These are phyloP conservation scores for Chaetomiaceae sp. DNA, from an alignment of 2,329 filamentous ascomycete genomes.

Conservation along the genomic window DNA sequence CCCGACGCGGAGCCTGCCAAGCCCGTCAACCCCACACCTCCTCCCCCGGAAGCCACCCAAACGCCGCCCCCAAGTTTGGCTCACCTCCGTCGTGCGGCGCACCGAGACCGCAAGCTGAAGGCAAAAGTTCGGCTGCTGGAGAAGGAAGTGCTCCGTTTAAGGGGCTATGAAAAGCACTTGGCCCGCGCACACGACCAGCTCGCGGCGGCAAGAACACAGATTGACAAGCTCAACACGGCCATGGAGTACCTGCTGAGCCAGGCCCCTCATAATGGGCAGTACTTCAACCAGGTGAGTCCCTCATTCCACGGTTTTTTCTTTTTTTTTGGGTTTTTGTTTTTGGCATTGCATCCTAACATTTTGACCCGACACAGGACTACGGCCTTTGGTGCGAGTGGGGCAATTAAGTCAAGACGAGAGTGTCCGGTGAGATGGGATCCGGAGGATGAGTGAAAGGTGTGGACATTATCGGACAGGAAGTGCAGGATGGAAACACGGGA, in stretches of 20 bases:
- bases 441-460: too few species aligned
- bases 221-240: slow-evolving; percentile 1
- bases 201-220: neutral
- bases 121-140: neutral
- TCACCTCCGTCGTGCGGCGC: neutral
- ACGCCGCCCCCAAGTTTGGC: neutral
- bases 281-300: neutral
- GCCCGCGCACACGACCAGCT: neutral
- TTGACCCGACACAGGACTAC: too few species aligned
- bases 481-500: too few species aligned
- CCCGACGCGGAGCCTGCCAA: neutral
- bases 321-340: too few species aligned
- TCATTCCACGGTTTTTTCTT: neutral
- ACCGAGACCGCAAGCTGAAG: neutral
- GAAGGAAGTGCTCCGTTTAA: neutral
- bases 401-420: too few species aligned
- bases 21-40: neutral
- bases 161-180: neutral
- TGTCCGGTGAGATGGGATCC: too few species aligned
- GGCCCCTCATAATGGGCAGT: neutral
- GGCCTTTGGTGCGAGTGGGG: too few species aligned
- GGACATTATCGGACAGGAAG: too few species aligned
- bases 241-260: neutral
- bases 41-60: neutral
- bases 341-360: too few species aligned